Evolutionary conservation across 2,329 filamentous ascomycete species (phyloP), one percentile per base, ranked within the genome.

Genomic region (Pseudomassariella vexata): DNA sequence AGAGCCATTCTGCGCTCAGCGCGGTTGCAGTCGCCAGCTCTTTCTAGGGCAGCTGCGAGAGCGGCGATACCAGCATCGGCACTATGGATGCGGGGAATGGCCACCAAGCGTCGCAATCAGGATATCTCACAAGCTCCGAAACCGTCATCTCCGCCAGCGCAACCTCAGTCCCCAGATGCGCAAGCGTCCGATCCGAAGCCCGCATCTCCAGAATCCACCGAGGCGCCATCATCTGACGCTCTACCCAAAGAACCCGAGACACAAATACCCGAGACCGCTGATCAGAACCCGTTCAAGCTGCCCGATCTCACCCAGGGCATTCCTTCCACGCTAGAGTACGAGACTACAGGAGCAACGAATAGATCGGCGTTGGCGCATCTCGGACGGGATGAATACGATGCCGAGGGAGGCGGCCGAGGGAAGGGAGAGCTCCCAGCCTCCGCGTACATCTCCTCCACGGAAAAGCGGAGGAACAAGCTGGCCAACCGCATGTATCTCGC

Each of bases 221-320:
- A 24, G 6, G 25, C 32, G 6, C 11, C 23, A 19, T 22, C 31
- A 7, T 10, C 16, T 8, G 24, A 26, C 12, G 16, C 30, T 14
- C 5, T 23, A 23, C 9, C 27, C 12, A 25, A 29, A 20, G 18
- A 22, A 15, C 24, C 19, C 17, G 32, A 38, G 9, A 32, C 48
- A 10, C 19, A 35, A 32, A 20, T 19, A 16, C 10, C 23, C 19
- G 59, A 65, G 25, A 41, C 57, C 28, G 59, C 65, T 31, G 59
- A 64, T 31, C 47, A 63, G 37, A 63, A 71, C 45, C 67, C 77
- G 16, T 68, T 75, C 32, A 73, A 81, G 49, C 42, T 55, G 8
- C 90, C 90, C 32, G 89, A 96, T 55, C 70, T 96, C 26, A 92
- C 87, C n/a, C 82, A 90, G 52, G 90, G 90, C 42, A 94, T 96